Conservation (phyloP, 1,284 basidiomycete species). For the Meripilus lineatus region DNA sequence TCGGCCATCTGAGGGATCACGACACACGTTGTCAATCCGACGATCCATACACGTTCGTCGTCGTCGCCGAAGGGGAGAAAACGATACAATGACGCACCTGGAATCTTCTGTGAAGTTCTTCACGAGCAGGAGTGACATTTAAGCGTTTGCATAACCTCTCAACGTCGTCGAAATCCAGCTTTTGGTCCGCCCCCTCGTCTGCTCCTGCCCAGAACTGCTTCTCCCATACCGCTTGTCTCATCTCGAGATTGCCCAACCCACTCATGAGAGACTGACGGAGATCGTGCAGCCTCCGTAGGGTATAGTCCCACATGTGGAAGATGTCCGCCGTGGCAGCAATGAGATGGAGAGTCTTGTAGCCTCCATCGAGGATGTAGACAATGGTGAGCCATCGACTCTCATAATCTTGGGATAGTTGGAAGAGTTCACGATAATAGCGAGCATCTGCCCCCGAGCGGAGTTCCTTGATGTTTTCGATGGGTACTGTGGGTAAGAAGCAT, state of each 20-base stretch:
- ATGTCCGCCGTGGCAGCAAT: constrained; percentile 72
- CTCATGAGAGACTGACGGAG: constrained; percentile 67
- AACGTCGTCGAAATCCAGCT: constrained; percentile 70
- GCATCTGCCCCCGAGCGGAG: constrained; percentile 78
- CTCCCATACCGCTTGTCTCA: constrained; percentile 75
- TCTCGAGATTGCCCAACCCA: constrained; percentile 57
- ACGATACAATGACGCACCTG: constrained; percentile 37
- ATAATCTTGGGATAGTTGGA: constrained; percentile 57
- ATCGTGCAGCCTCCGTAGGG: constrained; percentile 52
- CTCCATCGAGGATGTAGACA: constrained; percentile 70
- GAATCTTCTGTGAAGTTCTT: constrained; percentile 65
- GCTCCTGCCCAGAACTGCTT: constrained; percentile 79
- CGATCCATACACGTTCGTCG: neutral
- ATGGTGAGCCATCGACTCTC: constrained; percentile 75
- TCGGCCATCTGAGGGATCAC: constrained; percentile 61
- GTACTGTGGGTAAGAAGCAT: constrained; percentile 56
- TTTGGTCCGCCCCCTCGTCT: constrained; percentile 58
- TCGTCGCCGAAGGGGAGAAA: neutral
- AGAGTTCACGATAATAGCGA: constrained; percentile 75
- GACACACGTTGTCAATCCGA: neutral
- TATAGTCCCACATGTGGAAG: constrained; percentile 65
- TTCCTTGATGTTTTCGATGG: constrained; percentile 89
- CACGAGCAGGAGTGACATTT: constrained; percentile 63
- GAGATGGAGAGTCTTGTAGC: constrained; percentile 91
- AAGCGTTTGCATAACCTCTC: constrained; percentile 72